Evolutionary conservation across 2,329 filamentous ascomycete species (phyloP).

Genomic region (Exophiala xenobiotica): DNA sequence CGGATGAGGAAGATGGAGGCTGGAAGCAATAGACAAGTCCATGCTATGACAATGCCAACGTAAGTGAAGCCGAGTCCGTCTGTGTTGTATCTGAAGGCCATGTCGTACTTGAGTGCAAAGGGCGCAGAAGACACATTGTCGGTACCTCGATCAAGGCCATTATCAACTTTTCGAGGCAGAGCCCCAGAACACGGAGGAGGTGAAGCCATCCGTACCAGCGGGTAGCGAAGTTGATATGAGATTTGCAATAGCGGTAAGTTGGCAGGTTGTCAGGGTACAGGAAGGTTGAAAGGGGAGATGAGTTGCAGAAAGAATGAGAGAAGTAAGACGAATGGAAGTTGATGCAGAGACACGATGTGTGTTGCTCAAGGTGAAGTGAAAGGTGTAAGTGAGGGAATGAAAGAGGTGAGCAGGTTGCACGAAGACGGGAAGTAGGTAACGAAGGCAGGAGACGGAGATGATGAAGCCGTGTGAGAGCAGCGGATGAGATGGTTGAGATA

Average conservation of each 20-base stretch:
- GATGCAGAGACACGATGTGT: conserved; percentile 12
- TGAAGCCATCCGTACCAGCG: conserved; percentile 27
- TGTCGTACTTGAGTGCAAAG: conserved; percentile 27
- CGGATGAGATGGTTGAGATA: background rate
- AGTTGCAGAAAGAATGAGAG: conserved; percentile 17
- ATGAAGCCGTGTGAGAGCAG: conserved; percentile 11
- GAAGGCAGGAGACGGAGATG: conserved; percentile 3
- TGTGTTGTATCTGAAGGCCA: conserved; percentile 28
- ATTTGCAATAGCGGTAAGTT: conserved; percentile 16
- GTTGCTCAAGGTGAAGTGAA: conserved; percentile 4
- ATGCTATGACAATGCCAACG: conserved; percentile 31
- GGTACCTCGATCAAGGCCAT: conserved; percentile 7
- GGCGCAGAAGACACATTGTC: background rate
- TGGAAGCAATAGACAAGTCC: conserved; percentile 35
- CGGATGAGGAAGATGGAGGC: conserved; percentile 37
- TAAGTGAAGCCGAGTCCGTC: conserved; percentile 31
- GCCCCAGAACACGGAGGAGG: conserved; percentile 13
- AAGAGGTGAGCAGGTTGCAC: conserved; percentile 11
- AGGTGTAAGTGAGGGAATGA: conserved; percentile 5
- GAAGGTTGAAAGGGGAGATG: conserved; percentile 17
- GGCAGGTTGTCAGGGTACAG: conserved; percentile 14
- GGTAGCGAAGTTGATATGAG: conserved; percentile 12
- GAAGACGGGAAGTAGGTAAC: conserved; percentile 4
- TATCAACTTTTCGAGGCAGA: conserved; percentile 18
- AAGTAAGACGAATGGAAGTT: conserved; percentile 22